Evolutionary conservation across 495 filamentous ascomycete genomes (phyloP), one percentile per base, ranked within the genome.

Genomic region (Daldinia decipiens): DNA sequence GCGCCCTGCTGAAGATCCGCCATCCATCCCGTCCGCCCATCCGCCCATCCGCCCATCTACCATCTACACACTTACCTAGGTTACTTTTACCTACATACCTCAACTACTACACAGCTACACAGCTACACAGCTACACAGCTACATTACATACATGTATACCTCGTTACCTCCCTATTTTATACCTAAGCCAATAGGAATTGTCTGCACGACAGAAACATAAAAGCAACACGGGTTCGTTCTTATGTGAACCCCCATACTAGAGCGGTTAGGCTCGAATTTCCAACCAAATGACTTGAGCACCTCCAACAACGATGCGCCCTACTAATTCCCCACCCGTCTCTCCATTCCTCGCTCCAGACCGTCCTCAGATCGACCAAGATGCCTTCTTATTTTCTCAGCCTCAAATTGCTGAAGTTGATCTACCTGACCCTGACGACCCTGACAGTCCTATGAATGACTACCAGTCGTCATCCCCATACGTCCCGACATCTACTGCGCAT

Each of bases 361-460:
- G 54, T 72, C 70, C 78, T 69, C 65, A 62, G 69, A 62, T 66
- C 71, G 56, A 74, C 72, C 68, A 71, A 73, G 43, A 67, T 72
- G 61, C 52, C 32, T 54, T 56, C 27, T 53, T 40, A 36, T 62
- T 39, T 26, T 50, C 67, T 57, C 72, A 72, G 56, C 65, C 57
- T 66, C 67, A 69, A 61, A 50, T 58, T 52, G 52, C 54, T 64
- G 75, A 65, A 69, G 54, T 57, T 38, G 62, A 70, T 32, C 62
- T 60, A 39, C 40, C 24, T 52, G 57, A 65, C 51, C n/a, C 67
- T 32, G 50, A 68, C 40, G 63, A 34, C 63, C 58, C 65, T 63
- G 50, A 68, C 40, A 66, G 43, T 66, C 58, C 65, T 63, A 65
- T 73, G 70, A 73, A 62, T 51, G 70, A 73, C 21, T 43, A 65